Evolutionary conservation across 148 eudicot species (phyloP), one percentile per base, ranked within the genome.

Genomic region (Vaccinium vitisidaea): DNA sequence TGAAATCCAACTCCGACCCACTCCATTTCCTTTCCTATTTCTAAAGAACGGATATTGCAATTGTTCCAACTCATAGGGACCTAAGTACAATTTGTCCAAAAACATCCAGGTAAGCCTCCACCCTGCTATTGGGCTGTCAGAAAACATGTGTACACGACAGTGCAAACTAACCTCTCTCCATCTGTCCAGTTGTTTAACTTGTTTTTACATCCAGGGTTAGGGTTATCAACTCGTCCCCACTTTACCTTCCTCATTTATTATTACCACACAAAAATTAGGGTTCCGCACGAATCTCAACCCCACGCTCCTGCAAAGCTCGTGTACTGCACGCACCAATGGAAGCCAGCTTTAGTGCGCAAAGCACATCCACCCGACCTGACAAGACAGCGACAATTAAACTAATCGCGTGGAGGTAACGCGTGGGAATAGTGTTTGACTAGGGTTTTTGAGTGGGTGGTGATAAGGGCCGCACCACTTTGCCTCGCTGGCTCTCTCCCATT

Each of bases 181-280:
- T 3, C 21, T 50, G 36, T 7, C 39, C 36, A 52, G 80, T 50
- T 77, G 32, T 50, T 52, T 52, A n/a, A 6, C 46, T 43, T 16
- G 10, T 53, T n/a, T 78, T 52, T 14, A 43, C 49, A 49, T n/a
- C 25, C 25, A 46, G 54, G 18, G 54, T 76, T 76, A 73, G 77
- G 77, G 77, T 48, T 76, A 43, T 76, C 30, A 19, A 46, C 79
- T 73, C n/a, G 49, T 73, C 77, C 77, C 77, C 77, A 73, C 77
- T 73, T 73, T 36, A 39, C 79, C 85, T 43, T 77, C 83, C 80
- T 71, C 83, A 87, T 65, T 80, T 79, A 83, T 81, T 80, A 83
- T 77, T 76, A 52, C 90, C 89, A 83, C 87, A 84, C 85, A 80
- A 77, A 77, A 83, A 80, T 85, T 89, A 89, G 90, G 90, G 86